Percentiles rank a stretch among this genome's conserved stretches.
phyloP scores from a whole-genome alignment of 2,329 filamentous ascomycete species.

The Colletotrichum liaoningense region DNA sequence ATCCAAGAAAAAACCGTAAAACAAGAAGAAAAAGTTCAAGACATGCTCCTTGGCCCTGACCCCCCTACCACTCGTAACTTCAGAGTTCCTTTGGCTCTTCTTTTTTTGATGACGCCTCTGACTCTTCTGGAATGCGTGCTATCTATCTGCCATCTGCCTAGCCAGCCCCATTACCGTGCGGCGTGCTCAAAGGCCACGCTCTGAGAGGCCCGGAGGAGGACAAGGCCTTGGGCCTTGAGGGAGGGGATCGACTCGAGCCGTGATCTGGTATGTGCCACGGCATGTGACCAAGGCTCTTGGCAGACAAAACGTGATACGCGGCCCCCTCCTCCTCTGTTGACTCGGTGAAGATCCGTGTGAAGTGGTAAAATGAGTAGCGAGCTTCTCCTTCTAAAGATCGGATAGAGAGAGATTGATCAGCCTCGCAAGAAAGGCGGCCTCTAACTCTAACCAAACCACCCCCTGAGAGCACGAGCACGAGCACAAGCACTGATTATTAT shows the following conservation, averaged over 20 bases:
- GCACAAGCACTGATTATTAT: not conserved
- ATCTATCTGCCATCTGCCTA: not conserved
- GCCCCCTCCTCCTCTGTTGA: constrained; percentile 4
- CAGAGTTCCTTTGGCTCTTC: not conserved
- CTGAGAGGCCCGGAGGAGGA: not conserved
- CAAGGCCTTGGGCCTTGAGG: not conserved
- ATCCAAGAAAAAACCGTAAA: constrained; percentile 21
- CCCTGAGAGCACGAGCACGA: too few relatives aligned
- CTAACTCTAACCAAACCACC: too few relatives aligned
- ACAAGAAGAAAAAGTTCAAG: constrained; percentile 17
- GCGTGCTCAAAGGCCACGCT: not conserved
- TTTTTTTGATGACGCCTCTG: not conserved
- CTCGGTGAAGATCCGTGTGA: not conserved
- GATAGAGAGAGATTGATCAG: not conserved
- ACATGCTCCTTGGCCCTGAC: constrained; percentile 1
- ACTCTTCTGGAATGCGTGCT: constrained; percentile 4
- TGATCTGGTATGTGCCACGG: not conserved
- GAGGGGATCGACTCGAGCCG: not conserved
- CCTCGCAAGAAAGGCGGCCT: not conserved
- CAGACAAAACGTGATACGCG: constrained; percentile 15
- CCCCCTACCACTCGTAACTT: not conserved
- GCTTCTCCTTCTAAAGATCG: not conserved
- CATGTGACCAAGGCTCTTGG: constrained; percentile 17
- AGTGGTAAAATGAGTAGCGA: not conserved
- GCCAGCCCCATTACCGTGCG: not conserved